Percentiles rank a stretch among this genome's conserved stretches.
Conservation (phyloP, 2,329 filamentous ascomycete genomes). For the Microcyclosporella mali region DNA sequence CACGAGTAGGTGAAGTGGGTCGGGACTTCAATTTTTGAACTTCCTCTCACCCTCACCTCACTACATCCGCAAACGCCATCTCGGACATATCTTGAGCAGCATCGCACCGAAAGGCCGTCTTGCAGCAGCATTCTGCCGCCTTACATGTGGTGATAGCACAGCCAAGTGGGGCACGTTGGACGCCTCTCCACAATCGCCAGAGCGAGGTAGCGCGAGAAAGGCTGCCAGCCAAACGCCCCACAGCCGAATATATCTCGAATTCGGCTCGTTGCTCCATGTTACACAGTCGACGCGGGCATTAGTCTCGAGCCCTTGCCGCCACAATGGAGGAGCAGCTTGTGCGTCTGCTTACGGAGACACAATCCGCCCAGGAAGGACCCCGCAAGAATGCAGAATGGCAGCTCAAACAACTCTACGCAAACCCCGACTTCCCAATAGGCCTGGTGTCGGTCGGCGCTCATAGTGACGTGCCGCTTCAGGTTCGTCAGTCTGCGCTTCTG, state of each 20-base stretch:
- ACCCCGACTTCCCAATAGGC: conserved; percentile 67
- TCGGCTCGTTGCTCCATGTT: conserved; percentile 8
- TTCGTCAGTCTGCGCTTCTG: conserved; percentile 78
- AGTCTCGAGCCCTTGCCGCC: conserved; percentile 15
- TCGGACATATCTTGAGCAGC: too few species aligned
- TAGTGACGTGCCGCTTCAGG: conserved; percentile 61
- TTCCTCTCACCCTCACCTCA: too few species aligned
- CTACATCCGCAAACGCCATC: too few species aligned
- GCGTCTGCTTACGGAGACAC: conserved; percentile 78
- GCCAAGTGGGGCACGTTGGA: too few species aligned
- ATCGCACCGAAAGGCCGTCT: not conserved
- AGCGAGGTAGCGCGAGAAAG: too few species aligned
- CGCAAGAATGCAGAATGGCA: conserved; percentile 83
- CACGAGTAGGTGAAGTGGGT: too few species aligned
- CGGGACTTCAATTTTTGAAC: too few species aligned
- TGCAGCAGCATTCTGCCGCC: not conserved
- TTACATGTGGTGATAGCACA: not conserved
- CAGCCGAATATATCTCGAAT: not conserved
- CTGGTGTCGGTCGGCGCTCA: conserved; percentile 78
- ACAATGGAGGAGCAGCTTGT: conserved; percentile 90
- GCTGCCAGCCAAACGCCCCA: not conserved
- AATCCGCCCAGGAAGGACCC: conserved; percentile 66
- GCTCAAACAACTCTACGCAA: conserved; percentile 63
- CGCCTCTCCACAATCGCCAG: too few species aligned
- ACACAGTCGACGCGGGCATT: conserved; percentile 9